Conservation (phyloP, 2,329 filamentous ascomycete species). For the Aspergillus ruber region DNA sequence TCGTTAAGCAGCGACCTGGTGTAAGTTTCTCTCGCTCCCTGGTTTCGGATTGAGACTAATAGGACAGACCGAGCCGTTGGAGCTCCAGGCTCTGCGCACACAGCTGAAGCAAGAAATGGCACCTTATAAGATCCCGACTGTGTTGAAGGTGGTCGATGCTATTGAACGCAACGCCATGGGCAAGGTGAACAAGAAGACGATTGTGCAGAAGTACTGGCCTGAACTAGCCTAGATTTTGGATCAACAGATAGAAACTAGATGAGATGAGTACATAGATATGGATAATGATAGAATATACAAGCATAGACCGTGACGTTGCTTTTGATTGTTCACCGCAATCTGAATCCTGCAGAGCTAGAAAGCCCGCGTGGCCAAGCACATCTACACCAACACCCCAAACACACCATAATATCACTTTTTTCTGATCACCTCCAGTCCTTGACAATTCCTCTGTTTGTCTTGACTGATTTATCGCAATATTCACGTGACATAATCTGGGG, state of each 20-base stretch:
- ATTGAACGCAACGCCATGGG: slow-evolving; percentile 67
- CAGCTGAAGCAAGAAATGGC: slow-evolving; percentile 51
- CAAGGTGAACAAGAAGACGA: slow-evolving; percentile 52
- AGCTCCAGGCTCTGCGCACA: slow-evolving; percentile 26
- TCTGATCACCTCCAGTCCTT: too few species aligned
- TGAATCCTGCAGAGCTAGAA: too few species aligned
- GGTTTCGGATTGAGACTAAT: slow-evolving; percentile 3
- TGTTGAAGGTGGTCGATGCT: slow-evolving; percentile 70
- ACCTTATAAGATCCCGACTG: slow-evolving; percentile 88
- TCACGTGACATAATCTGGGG: slow-evolving; percentile 13
- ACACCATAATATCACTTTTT: too few species aligned
- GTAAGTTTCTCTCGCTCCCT: slow-evolving; percentile 17
- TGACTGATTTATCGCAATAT: background rate
- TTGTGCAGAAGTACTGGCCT: slow-evolving; percentile 35
- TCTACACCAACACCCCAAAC: too few species aligned
- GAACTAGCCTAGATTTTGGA: slow-evolving; percentile 2
- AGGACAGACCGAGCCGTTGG: slow-evolving; percentile 19
- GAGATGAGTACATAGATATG: background rate
- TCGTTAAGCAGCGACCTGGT: slow-evolving; percentile 37
- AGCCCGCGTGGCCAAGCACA: too few species aligned
- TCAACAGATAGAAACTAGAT: background rate
- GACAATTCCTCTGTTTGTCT: background rate
- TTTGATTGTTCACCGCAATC: too few species aligned
- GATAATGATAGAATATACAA: background rate
- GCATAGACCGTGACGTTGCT: background rate